Evolutionary conservation across 495 filamentous ascomycete species (phyloP), one percentile per base, ranked within the genome.

Genomic region (Penicillium psychrofluorescens): DNA sequence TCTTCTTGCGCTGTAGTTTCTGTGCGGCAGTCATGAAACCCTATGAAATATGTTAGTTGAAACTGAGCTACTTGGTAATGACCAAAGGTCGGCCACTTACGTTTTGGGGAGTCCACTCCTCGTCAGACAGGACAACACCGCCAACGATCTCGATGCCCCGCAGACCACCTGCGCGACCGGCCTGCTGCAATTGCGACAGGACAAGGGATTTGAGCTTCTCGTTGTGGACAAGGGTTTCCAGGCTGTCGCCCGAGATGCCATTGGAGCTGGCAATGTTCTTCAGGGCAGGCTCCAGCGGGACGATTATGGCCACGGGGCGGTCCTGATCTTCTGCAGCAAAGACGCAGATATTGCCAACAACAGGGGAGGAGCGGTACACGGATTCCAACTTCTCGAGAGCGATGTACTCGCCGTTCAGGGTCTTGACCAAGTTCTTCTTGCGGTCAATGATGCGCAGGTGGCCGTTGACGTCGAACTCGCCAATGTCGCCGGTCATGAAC

Each of bases 341-440:
- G 39, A 95, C 85, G 62, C 92, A 96, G 64, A 98, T 95, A 67
- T 98, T 98, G 55, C 76, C 84, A 15, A 96, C 90, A 3, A 96
- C 78, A 7, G 84, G 75, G 6, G 81, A 77, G 29, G 90, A 82
- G 44, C 92, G 87, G 70, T 98, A 98, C 48, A 95, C 74, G 4
- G 89, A 90, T 71, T 98, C 92, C 41, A 98, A 86, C 78, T 98
- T 98, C 81, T 98, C 92, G 13, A 98, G 77, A 29, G 92, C 92
- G 60, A 98, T 95, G 67, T 98, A 98, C 72, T 98, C 92, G 56
- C 92, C 92, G 59, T 90, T 88, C 44, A 86, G 74, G 2, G 90
- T 98, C 82, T 96, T 96, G 63, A 95, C 85, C 49, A 96, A 66
- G 63, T 96, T 96, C 84, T 96, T 96, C 86, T 95, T 96, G 56